Conservation (phyloP, 371 early-diverging fungal species). For the Rhizopus microsporus region DNA sequence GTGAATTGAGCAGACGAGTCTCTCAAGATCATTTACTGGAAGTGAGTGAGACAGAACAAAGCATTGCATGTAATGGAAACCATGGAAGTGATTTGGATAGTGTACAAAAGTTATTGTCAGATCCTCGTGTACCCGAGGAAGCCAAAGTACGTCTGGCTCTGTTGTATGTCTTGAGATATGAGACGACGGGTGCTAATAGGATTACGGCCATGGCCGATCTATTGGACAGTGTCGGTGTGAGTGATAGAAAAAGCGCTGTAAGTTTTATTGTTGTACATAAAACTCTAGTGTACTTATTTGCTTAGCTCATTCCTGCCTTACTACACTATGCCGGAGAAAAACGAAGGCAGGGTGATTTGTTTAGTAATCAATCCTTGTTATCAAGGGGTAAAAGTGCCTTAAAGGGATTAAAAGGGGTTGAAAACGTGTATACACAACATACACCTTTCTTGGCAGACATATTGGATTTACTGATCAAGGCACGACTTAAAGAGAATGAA, state of each 20-base stretch:
- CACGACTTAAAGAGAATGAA: conserved; percentile 71
- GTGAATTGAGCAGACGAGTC: conserved; percentile 88
- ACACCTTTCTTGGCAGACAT: conserved; percentile 80
- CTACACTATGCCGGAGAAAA: conserved; percentile 79
- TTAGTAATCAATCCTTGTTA: conserved; percentile 82
- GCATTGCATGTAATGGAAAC: conserved; percentile 85
- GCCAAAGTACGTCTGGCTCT: conserved; percentile 80
- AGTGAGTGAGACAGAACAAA: conserved; percentile 93
- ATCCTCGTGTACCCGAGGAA: conserved; percentile 66
- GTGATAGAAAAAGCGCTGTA: conserved; percentile 72
- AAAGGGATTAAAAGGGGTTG: conserved; percentile 93
- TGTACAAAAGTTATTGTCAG: conserved; percentile 69
- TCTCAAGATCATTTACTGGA: conserved; percentile 72
- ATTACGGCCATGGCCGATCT: conserved; percentile 66
- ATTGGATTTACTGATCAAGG: conserved; percentile 78
- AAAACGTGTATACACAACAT: conserved; percentile 98
- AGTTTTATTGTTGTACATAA: conserved; percentile 17
- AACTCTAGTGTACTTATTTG: neutral
- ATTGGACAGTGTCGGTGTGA: conserved; percentile 68
- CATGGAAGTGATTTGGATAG: conserved; percentile 79
- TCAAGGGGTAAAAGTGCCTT: conserved; percentile 80
- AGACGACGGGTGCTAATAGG: conserved; percentile 73
- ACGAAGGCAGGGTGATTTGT: conserved; percentile 87
- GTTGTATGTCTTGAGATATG: conserved; percentile 90
- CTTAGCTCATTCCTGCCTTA: conserved; percentile 68